These are phyloP conservation scores for Saturnispora silvae DNA, from an alignment of 805 yeast species.

Conservation along the genomic window DNA sequence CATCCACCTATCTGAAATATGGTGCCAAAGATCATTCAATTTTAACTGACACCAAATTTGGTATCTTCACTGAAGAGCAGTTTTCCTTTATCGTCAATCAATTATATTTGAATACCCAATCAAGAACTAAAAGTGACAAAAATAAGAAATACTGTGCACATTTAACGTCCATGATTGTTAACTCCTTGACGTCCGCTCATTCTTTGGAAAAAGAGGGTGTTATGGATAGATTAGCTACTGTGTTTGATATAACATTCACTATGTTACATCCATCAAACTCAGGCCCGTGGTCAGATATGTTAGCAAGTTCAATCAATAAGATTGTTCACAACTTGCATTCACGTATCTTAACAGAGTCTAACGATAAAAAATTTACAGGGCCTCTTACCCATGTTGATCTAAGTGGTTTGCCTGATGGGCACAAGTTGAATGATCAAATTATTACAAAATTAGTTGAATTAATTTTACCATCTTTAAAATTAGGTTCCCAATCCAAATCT, in stretches of 20 bases:
- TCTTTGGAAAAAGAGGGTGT: conserved; percentile 34
- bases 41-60: conserved; percentile 38
- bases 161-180: conserved; percentile 39
- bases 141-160: conserved; percentile 19
- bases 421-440: conserved; percentile 19
- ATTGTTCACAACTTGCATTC: conserved; percentile 51
- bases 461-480: conserved; percentile 44
- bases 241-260: conserved; percentile 64
- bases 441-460: conserved; percentile 23
- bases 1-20: conserved; percentile 35
- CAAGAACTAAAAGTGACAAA: conserved; percentile 17
- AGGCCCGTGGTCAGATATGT: conserved; percentile 77
- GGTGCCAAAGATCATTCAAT: conserved; percentile 24
- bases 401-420: conserved; percentile 14
- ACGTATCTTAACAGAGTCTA: conserved; percentile 42
- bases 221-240: conserved; percentile 39
- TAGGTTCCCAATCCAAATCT: conserved; percentile 74
- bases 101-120: conserved; percentile 25
- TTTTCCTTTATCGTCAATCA: conserved; percentile 49
- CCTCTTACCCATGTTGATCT: conserved; percentile 3
- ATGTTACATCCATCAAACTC: conserved; percentile 85
- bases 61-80: conserved; percentile 56
- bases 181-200: conserved; percentile 46
- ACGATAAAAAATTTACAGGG: conserved; percentile 22
- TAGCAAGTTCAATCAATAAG: conserved; percentile 55